Percentiles rank a stretch among this genome's conserved stretches.
phyloP scores from a whole-genome alignment of 192 early-diverging fungal genomes.

The Glomus cerebriforme region DNA sequence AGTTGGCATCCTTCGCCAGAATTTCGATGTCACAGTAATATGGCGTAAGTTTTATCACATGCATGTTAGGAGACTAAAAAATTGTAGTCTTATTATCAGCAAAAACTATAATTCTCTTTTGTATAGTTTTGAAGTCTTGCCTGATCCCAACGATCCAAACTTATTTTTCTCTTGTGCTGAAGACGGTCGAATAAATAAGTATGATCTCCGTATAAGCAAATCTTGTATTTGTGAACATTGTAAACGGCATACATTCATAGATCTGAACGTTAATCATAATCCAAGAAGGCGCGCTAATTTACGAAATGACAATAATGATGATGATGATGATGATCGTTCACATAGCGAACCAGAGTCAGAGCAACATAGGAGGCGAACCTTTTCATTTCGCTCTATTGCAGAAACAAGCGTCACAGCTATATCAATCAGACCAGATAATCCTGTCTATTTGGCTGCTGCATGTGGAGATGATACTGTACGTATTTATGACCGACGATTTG shows the following conservation, averaged over 20 bases:
- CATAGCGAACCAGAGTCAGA: conserved; percentile 15
- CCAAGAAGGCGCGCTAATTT: not conserved
- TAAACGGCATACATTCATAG: conserved; percentile 42
- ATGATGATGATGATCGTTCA: not conserved
- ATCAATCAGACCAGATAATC: conserved; percentile 45
- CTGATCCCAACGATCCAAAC: conserved; percentile 43
- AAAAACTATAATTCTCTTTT: not conserved
- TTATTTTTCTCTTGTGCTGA: conserved; percentile 54
- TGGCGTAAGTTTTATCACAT: conserved; percentile 25
- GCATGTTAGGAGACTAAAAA: no score
- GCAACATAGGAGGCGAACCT: conserved; percentile 19
- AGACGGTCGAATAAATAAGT: conserved; percentile 49
- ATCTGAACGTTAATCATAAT: conserved; percentile 14
- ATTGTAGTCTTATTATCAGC: no score
- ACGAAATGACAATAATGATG: no score
- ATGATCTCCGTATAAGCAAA: conserved; percentile 45
- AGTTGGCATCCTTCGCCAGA: conserved; percentile 36
- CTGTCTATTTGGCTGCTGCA: conserved; percentile 50
- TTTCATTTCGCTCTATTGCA: not conserved
- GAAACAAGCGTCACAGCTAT: conserved; percentile 48
- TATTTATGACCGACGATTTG: conserved; percentile 47
- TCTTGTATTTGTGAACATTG: conserved; percentile 42
- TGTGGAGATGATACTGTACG: conserved; percentile 51
- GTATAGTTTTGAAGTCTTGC: conserved; percentile 49
- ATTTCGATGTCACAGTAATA: conserved; percentile 47